A percentile compares a stretch with the other conserved stretches of the same genome.
Conservation (phyloP, 768 basidiomycete genomes). For the Naematelia encephala region DNA sequence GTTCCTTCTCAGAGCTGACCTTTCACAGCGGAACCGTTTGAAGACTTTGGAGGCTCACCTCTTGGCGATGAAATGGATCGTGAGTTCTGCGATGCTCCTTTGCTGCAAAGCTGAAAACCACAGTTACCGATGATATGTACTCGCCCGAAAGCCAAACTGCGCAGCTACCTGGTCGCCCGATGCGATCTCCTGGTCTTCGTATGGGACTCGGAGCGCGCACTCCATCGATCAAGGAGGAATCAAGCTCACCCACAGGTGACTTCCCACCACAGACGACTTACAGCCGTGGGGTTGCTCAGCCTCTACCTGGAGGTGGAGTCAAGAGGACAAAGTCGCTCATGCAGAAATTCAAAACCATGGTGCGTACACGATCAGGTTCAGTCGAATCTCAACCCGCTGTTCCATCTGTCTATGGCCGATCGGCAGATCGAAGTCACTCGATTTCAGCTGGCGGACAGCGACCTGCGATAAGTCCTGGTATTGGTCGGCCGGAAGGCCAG, state of each 20-base stretch:
- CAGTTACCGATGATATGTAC: constrained; percentile 25
- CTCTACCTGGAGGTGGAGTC: constrained; percentile 28
- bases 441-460: neutral
- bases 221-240: constrained; percentile 26
- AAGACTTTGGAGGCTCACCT: constrained; percentile 46
- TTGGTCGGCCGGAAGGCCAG: constrained; percentile 12
- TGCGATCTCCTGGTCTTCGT: constrained; percentile 39
- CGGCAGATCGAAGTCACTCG: neutral
- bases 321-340: constrained; percentile 50
- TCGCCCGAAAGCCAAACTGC: constrained; percentile 21
- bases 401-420: neutral
- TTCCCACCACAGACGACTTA: constrained; percentile 4
- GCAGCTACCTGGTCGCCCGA: constrained; percentile 15
- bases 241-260: constrained; percentile 24
- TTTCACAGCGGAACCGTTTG: constrained; percentile 46
- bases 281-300: constrained; percentile 1
- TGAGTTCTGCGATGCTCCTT: constrained; percentile 20
- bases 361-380: constrained; percentile 43
- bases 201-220: constrained; percentile 8
- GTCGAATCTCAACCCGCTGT: constrained; percentile 14
- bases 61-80: constrained; percentile 29
- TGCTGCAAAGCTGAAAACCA: constrained; percentile 3
- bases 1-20: constrained; percentile 6
- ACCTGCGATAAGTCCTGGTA: constrained; percentile 12
- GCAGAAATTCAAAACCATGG: constrained; percentile 51